A percentile compares a stretch with the other conserved stretches of the same genome.
Conservation (phyloP, 257 asterid species). For the Solanum piurae region DNA sequence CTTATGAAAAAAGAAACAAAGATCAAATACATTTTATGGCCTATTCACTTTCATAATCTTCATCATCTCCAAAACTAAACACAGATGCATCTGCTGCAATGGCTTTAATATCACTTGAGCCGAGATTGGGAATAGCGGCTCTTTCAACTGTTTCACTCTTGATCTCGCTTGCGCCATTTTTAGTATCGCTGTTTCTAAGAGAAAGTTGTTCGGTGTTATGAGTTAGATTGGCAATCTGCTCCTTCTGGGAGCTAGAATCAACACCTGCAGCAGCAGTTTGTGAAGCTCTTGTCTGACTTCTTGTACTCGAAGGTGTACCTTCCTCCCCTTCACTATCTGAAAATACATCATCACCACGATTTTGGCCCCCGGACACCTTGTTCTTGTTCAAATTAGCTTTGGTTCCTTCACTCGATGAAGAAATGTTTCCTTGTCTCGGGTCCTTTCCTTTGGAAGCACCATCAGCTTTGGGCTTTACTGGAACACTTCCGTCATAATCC, state of each 20-base stretch:
- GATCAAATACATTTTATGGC: not conserved
- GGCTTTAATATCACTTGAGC: no score
- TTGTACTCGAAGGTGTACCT: slow-evolving; percentile 20
- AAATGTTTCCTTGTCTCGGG: slow-evolving; percentile 19
- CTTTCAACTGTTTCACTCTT: no score
- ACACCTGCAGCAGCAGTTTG: not conserved
- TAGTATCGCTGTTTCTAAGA: no score
- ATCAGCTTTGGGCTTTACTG: slow-evolving; percentile 30
- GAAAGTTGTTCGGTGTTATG: no score
- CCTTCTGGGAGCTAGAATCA: no score
- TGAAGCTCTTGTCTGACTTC: slow-evolving; percentile 15
- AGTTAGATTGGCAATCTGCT: no score
- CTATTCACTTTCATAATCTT: slow-evolving; percentile 1
- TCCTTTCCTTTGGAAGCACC: slow-evolving; percentile 17
- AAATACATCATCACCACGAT: slow-evolving; percentile 65
- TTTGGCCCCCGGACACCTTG: slow-evolving; percentile 27
- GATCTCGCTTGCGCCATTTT: no score
- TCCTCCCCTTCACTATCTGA: slow-evolving; percentile 93
- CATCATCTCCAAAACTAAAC: no score
- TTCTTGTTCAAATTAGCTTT: slow-evolving; percentile 22
- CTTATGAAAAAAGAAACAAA: slow-evolving; percentile 38
- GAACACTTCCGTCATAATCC: slow-evolving; percentile 58
- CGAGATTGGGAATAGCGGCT: no score
- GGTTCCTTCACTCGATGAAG: slow-evolving; percentile 34
- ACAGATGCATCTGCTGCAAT: no score